Evolutionary conservation across 2,329 filamentous ascomycete genomes (phyloP).

Genomic region (Beauveria rudraprayagi): DNA sequence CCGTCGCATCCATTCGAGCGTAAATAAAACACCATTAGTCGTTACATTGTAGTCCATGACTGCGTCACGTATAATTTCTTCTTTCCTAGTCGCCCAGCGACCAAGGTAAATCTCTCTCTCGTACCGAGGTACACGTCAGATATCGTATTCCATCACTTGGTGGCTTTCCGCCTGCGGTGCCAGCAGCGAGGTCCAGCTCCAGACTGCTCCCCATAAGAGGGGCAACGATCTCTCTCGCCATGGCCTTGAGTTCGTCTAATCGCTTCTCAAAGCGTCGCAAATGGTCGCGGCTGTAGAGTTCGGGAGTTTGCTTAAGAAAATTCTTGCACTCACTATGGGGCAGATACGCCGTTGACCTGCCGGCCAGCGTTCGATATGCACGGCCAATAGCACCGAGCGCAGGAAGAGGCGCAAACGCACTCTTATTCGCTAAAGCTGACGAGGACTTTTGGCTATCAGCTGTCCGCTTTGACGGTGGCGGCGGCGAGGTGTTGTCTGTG

Average conservation of each 20-base stretch:
- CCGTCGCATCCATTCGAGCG: neutral
- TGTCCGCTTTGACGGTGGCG: slow-evolving; percentile 28
- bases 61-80: neutral
- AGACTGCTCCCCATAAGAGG: slow-evolving; percentile 81
- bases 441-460: slow-evolving; percentile 18
- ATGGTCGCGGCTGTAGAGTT: slow-evolving; percentile 81
- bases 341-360: slow-evolving; percentile 56
- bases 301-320: slow-evolving; percentile 76
- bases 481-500: slow-evolving; percentile 77
- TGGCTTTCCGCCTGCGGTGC: slow-evolving; percentile 28
- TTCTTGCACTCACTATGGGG: slow-evolving; percentile 81
- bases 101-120: slow-evolving; percentile 45
- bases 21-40: neutral
- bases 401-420: slow-evolving; percentile 39
- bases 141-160: slow-evolving; percentile 38
- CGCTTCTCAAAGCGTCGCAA: slow-evolving; percentile 76
- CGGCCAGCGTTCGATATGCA: slow-evolving; percentile 68
- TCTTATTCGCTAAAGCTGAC: slow-evolving; percentile 26
- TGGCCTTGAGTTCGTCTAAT: slow-evolving; percentile 78
- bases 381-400: slow-evolving; percentile 62
- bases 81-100: slow-evolving; percentile 27
- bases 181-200: slow-evolving; percentile 59
- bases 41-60: slow-evolving; percentile 1
- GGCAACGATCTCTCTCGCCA: slow-evolving; percentile 74
- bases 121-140: slow-evolving; percentile 42